A percentile compares a stretch with the other conserved stretches of the same genome.
Conservation (phyloP, 1,139 yeast species). For the Sugiyamaella japonica region DNA sequence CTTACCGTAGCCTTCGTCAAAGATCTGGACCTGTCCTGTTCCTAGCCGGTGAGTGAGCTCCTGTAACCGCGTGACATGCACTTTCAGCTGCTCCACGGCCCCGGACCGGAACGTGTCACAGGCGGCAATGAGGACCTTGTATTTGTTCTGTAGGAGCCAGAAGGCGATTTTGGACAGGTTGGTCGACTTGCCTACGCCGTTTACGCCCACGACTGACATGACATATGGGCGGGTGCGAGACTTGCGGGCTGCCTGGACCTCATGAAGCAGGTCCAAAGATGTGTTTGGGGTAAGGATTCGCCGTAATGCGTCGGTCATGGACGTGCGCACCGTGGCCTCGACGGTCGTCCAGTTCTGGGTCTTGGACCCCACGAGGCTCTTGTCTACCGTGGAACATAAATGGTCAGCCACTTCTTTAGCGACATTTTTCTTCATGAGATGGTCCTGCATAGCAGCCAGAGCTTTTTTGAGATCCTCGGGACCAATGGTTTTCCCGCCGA, state of each 20-base stretch:
- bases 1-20: slow-evolving; percentile 95
- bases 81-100: slow-evolving; percentile 94
- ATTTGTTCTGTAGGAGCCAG: slow-evolving; percentile 89
- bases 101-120: slow-evolving; percentile 98
- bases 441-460: slow-evolving; percentile 48
- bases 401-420: slow-evolving; percentile 60
- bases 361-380: slow-evolving; percentile 61
- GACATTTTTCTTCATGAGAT: slow-evolving; percentile 52
- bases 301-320: slow-evolving; percentile 74
- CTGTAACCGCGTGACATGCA: slow-evolving; percentile 82
- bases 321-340: slow-evolving; percentile 59
- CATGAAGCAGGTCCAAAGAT: slow-evolving; percentile 82
- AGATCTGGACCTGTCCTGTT: slow-evolving; percentile 66
- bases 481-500: slow-evolving; percentile 62
- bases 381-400: slow-evolving; percentile 58
- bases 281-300: slow-evolving; percentile 89
- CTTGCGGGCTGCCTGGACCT: slow-evolving; percentile 55
- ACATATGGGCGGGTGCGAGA: slow-evolving; percentile 63
- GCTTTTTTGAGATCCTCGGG: slow-evolving; percentile 49
- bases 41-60: slow-evolving; percentile 55
- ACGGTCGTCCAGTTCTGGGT: slow-evolving; percentile 67
- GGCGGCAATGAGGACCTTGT: slow-evolving; percentile 87
- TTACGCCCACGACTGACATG: slow-evolving; percentile 95
- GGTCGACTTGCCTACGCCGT: slow-evolving; percentile 97
- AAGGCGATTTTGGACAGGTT: slow-evolving; percentile 91